Conservation (phyloP, 179 eudicot species). For the Beta corolliflora region DNA sequence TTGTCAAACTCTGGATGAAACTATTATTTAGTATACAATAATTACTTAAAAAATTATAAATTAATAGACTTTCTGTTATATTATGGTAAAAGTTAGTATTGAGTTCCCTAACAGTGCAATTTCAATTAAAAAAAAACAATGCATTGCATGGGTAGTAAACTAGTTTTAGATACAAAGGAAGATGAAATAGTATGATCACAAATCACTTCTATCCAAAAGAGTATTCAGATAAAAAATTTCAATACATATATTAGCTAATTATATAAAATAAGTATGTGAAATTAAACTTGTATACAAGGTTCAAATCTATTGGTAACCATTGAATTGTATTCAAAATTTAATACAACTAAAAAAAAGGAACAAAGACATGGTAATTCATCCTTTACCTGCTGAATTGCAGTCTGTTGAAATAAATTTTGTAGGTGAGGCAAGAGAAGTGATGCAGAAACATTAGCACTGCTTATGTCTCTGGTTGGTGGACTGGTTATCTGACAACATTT, state of each 20-base stretch:
- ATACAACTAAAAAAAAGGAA: slow-evolving; percentile 6
- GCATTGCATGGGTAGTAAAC: too few species aligned
- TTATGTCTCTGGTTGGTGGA: slow-evolving; percentile 53
- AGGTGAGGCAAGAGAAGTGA: slow-evolving; percentile 86
- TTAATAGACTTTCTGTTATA: too few species aligned
- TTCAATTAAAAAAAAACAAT: too few species aligned
- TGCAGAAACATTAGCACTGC: slow-evolving; percentile 51
- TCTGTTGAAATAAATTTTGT: slow-evolving; percentile 90
- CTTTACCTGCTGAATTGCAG: slow-evolving; percentile 81
- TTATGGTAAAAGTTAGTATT: too few species aligned
- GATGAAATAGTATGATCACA: too few species aligned
- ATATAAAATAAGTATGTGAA: background rate
- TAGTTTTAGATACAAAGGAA: too few species aligned
- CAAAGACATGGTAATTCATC: slow-evolving; percentile 16
- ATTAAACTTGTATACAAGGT: background rate
- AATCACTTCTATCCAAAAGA: too few species aligned
- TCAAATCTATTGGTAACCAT: background rate
- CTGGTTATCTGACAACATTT: slow-evolving; percentile 47
- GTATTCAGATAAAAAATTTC: too few species aligned
- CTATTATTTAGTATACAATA: too few species aligned
- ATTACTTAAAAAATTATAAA: too few species aligned
- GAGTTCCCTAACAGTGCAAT: too few species aligned
- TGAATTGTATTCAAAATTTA: background rate
- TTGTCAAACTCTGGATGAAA: too few species aligned
- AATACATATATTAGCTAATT: background rate